A percentile compares a stretch with the other conserved stretches of the same genome.
phyloP scores from a whole-genome alignment of 1,139 yeast genomes.

The Pneumocystis wakefieldiae region DNA sequence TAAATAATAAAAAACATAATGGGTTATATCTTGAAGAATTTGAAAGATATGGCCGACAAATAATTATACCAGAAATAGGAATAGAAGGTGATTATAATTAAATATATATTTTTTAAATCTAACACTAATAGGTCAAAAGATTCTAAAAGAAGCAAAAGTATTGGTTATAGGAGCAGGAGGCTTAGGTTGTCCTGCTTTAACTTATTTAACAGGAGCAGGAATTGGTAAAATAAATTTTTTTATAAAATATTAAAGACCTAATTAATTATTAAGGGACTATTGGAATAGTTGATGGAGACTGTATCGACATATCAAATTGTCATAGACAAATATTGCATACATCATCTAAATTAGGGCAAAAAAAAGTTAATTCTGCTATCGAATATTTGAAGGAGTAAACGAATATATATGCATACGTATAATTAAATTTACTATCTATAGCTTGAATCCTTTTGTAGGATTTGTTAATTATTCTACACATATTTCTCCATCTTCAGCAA shows the following conservation, averaged over 20 bases:
- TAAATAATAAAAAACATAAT: not conserved
- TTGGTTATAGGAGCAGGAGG: constrained; percentile 95
- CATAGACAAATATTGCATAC: constrained; percentile 82
- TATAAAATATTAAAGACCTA: constrained; percentile 19
- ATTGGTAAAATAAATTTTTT: constrained; percentile 53
- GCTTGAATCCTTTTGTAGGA: constrained; percentile 51
- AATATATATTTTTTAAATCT: not conserved
- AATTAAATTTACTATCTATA: constrained; percentile 5
- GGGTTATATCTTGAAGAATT: constrained; percentile 43
- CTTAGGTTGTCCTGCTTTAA: constrained; percentile 79
- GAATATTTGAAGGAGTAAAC: constrained; percentile 28
- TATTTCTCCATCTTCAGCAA: constrained; percentile 44
- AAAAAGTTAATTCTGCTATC: constrained; percentile 68
- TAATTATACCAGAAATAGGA: constrained; percentile 75
- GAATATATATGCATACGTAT: not conserved
- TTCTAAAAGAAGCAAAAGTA: constrained; percentile 41
- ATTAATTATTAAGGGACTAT: not conserved
- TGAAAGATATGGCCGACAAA: constrained; percentile 78
- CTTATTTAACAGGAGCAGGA: constrained; percentile 80
- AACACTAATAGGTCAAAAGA: constrained; percentile 35
- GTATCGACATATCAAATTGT: constrained; percentile 67
- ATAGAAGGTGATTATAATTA: constrained; percentile 24
- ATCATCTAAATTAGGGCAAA: constrained; percentile 46
- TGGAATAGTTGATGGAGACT: constrained; percentile 53
- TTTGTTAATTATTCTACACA: constrained; percentile 40